Evolutionary conservation across 2,329 filamentous ascomycete species (phyloP), one percentile per base, ranked within the genome.

Genomic region (Stachybotrys chartarum): DNA sequence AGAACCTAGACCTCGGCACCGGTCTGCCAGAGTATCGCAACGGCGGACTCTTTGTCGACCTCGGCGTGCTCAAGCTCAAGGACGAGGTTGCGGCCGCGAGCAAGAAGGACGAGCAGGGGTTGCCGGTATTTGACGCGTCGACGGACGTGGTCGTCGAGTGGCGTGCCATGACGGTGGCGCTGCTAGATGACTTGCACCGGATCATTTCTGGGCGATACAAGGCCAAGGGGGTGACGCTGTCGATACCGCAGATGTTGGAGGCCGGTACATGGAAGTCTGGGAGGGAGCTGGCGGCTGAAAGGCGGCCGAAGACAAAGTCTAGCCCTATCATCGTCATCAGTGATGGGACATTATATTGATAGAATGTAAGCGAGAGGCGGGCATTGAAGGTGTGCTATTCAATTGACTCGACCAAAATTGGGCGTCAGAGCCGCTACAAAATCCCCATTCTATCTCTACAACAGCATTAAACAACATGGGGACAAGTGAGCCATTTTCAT

Each of bases 251-350:
- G 63, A 66, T 81, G 60, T 60, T 82, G 1, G 79, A 82, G 55
- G 78, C 78, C 6, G 79, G 79, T 0, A 77, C 75, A 1, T 82
- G 79, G 79, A 82, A 82, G 58, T 87, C 87, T 61, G 89, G 90
- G 55, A 80, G 90, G 68, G 90, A 93, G 73, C 78, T 93, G 64
- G 90, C 90, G 52, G 89, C 91, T 67, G 84, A 91, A 55, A 86
- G 82, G 49, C 78, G 90, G 56, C 90, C 90, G 16, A 87, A 89
- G 64, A 93, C 89, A 12, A 90, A 87, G 72, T 87, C 90, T 60
- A 89, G 89, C 54, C 90, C 90, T 12, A 92, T 94, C 67, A 84
- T 91, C 77, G 91, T 92, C 63, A 74, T 87, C 56, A 89, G 87
- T 58, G 89, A 93, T 69, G 89, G 89, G 59, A 93, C 89, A 35